Base-by-base conservation (phyloP, 164 flowering plant species). In the Magnolia officinalis region DNA sequence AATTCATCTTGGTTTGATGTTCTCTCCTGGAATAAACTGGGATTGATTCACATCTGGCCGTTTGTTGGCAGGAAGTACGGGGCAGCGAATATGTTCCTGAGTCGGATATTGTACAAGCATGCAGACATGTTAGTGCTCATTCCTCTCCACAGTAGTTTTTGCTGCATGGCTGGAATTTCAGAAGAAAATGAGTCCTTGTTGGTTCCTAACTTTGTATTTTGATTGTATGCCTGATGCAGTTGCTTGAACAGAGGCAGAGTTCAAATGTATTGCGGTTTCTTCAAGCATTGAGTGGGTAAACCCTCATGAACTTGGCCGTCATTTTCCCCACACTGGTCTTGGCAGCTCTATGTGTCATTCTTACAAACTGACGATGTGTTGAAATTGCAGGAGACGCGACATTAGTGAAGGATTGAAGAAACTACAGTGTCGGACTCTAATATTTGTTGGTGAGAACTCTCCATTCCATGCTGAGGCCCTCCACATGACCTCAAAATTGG, bases 371-470 rank as follows among this genome's bases (percentile, higher is more conserved):
- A 49, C 49, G 18, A 50, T n/a, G 72, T 11, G 23, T 79, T 18
- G 19, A 50, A 55, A 20, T 61, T 80, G 72, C 90, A 93, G 98
- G 89, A 90, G 99, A 80, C 87, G 83, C 14, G 98, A 96, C 84
- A 79, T 94, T 21, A 90, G 87, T n/a, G 87, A 84, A 9, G 91
- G 96, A 71, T 79, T 96, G 86, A 92, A 83, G 88, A 92, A 77
- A 74, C 82, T 96, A 26, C 88, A 76, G 67, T 96, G 99, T 75
- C 89, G 95, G 58, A 91, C 99, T 6, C 92, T 96, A 16, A 82
- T 96, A 65, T 96, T 93, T 85, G 95, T 93, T 24, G 99, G 99
- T 13, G 98, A 96, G 29, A 82, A 85, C 52, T 90, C 95, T 73
- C 93, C 94, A 67, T 94, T 91, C 80, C 91, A 96, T 77, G 80